Base-by-base conservation (phyloP, 225 moss, liverwort and hornwort genomes). In the Straminergon stramineum region DNA sequence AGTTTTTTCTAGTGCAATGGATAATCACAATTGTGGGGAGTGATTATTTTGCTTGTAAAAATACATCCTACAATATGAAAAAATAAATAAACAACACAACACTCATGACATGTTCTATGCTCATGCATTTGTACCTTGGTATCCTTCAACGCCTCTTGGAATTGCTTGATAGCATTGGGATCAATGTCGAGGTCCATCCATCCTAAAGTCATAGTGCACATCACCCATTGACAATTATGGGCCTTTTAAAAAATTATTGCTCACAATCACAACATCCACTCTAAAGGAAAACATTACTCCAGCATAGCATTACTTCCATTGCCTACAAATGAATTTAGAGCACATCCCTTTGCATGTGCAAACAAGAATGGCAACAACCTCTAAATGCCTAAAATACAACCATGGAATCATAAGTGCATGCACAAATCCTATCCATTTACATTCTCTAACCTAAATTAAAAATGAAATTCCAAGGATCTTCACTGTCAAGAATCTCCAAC, bases 111-210 rank as follows among this genome's bases (percentile, higher is more conserved):
- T 31, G 43, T 4, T 16, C 31, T 66, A 11, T 32, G 13, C 13
- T 37, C 30, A 17, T 7, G 4, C 56, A 13, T 21, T 16, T 16
- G 16, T 86, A 96, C 96, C 97, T 99, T 96, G 57, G 96, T 89
- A 37, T 86, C 95, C 90, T 96, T 93, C 81, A 99, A 87, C 6
- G 95, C 97, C 7, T 89, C 93, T 91, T 96, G 77, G 87, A 97
- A 99, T 75, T 96, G 95, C 89, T 94, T 93, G 69, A 91, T 95
- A 24, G 97, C 95, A 48, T 96, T 91, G 11, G 98, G 96, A 43
- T 97, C 96, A 34, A 99, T 99, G 79, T 99, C 97, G 6, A 99
- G 87, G 77, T 96, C 99, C 96, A 96, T 92, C 94, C 94, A 95
- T 71, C 97, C 95, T 98, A 94, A 7, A 78, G 28, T 24, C 73